A percentile compares a stretch with the other conserved stretches of the same genome.
Conservation (phyloP, 441 rosid genomes). For the Adansonia madagascariensis region DNA sequence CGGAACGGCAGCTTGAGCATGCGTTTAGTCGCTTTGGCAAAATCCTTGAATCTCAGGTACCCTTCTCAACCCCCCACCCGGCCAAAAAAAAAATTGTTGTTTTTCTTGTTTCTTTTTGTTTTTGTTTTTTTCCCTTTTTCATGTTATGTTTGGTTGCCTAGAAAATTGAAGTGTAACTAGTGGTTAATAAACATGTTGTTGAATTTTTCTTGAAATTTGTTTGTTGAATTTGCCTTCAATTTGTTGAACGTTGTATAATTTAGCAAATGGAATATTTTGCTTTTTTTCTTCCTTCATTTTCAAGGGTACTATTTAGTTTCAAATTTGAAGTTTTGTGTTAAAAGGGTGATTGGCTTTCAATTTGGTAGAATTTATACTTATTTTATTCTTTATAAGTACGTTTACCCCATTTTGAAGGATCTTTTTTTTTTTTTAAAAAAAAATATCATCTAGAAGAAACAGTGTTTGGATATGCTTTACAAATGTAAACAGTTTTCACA, state of each 20-base stretch:
- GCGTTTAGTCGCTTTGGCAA: slow-evolving; percentile 86
- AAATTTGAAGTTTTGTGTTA: neutral
- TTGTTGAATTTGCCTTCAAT: slow-evolving; percentile 18
- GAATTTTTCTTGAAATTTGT: neutral
- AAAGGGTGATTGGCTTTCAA: neutral
- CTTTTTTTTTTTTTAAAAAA: neutral
- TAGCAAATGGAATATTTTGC: neutral
- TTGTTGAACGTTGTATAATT: slow-evolving; percentile 11
- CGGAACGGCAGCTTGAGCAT: slow-evolving; percentile 83
- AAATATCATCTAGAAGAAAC: neutral
- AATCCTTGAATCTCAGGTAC: slow-evolving; percentile 84
- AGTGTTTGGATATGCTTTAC: neutral
- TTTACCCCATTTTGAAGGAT: neutral
- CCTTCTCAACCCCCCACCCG: too few relatives aligned
- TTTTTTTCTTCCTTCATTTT: neutral
- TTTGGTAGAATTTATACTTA: neutral
- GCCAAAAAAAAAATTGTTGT: too few relatives aligned
- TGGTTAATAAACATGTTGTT: neutral
- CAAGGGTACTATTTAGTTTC: neutral
- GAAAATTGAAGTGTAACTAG: slow-evolving; percentile 7
- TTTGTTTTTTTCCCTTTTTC: neutral
- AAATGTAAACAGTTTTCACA: neutral
- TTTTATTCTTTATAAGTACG: neutral
- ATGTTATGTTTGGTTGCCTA: neutral
- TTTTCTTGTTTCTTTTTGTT: neutral